These are phyloP conservation scores for Solanum lycopersicoides DNA, from an alignment of 257 asterid species.

Conservation along the genomic window DNA sequence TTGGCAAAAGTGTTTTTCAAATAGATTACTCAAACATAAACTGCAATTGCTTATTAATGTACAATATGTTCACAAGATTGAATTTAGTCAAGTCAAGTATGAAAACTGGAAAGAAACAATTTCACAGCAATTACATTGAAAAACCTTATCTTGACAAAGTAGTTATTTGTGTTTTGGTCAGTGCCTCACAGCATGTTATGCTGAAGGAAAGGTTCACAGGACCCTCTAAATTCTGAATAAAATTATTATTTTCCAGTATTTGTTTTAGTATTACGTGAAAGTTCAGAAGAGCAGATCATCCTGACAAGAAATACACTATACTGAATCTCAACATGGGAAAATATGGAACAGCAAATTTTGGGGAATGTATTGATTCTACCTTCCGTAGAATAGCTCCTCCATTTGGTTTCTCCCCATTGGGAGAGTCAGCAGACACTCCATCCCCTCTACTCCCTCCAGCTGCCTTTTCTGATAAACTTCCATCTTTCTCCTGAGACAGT, in stretches of 20 bases:
- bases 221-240: neutral
- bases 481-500: conserved; percentile 24
- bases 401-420: conserved; percentile 18
- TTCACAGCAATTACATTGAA: neutral
- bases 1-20: neutral
- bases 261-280: neutral
- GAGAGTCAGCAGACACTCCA: conserved; percentile 18
- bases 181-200: neutral
- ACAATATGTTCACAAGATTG: neutral
- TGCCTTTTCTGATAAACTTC: conserved; percentile 10
- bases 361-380: conserved; percentile 28
- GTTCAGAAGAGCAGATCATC: neutral
- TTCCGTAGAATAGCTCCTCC: conserved; percentile 41
- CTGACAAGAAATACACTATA: neutral
- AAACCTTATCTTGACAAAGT: neutral
- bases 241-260: neutral
- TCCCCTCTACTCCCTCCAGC: conserved; percentile 23
- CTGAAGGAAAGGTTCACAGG: neutral
- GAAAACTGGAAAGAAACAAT: neutral
- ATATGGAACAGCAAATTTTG: neutral
- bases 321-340: neutral
- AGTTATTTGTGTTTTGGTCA: neutral
- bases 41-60: neutral
- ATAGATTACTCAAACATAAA: neutral
- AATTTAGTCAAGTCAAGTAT: neutral